Evolutionary conservation across 805 yeast species (phyloP).

Genomic region (Candida stauntonica): DNA sequence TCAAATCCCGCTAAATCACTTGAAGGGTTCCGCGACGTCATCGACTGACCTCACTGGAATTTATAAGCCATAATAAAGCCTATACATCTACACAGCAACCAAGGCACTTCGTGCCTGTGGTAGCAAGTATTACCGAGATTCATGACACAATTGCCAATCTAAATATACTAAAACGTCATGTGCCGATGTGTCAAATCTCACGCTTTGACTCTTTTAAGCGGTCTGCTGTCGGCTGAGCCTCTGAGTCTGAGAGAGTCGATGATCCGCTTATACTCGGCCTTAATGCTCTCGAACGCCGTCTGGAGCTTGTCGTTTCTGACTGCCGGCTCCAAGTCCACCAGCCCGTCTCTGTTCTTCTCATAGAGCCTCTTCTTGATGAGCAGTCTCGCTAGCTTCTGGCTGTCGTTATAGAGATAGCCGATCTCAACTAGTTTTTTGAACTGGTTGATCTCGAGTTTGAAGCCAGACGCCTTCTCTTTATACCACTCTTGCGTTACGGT

Average conservation of each 20-base stretch:
- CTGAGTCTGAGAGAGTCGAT: slow-evolving; percentile 21
- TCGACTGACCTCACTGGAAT: too few relatives aligned
- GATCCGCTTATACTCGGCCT: slow-evolving; percentile 67
- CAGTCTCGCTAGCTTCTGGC: slow-evolving; percentile 39
- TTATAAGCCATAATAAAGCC: too few relatives aligned
- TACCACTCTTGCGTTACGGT: slow-evolving; percentile 35
- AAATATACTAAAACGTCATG: too few relatives aligned
- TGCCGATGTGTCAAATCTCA: too few relatives aligned
- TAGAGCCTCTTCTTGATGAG: slow-evolving; percentile 73
- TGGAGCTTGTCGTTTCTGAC: slow-evolving; percentile 69
- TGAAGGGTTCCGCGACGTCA: too few relatives aligned
- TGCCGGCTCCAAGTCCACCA: slow-evolving; percentile 58
- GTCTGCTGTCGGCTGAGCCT: slow-evolving; percentile 10
- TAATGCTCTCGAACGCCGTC: slow-evolving; percentile 64
- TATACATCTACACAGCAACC: too few relatives aligned
- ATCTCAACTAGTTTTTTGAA: slow-evolving; percentile 75
- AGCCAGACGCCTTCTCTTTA: slow-evolving; percentile 31
- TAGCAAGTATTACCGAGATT: not conserved
- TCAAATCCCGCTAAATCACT: too few relatives aligned
- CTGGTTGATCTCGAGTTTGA: slow-evolving; percentile 74
- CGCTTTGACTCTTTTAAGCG: slow-evolving; percentile 17
- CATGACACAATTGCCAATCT: too few relatives aligned
- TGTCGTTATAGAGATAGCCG: slow-evolving; percentile 42
- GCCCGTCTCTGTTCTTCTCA: slow-evolving; percentile 75
- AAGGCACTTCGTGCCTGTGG: not conserved